Evolutionary conservation across 139 green algal species (phyloP), one percentile per base, ranked within the genome.

Genomic region (Picochlorum sp.): DNA sequence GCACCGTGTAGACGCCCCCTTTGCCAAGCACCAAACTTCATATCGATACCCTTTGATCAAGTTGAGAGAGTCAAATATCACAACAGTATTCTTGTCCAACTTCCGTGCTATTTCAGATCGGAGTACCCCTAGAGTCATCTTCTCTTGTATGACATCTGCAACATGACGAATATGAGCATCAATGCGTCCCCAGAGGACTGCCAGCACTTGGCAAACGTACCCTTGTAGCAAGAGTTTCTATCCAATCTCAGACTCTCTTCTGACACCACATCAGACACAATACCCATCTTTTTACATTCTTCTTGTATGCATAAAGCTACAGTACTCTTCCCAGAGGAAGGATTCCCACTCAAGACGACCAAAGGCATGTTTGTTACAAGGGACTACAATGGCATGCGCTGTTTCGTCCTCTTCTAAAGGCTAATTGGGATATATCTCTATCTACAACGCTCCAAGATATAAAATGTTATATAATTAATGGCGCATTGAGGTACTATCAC

Each of bases 11-110:
- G 75, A 88, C 4, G 75, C 81, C 7, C 81, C 74, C 4, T 89
- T 76, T 0, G 88, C 92, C 1, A 95, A 55, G 69, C 92, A 98
- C 86, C 86, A 98, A 49, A 98, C 76, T 77, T 98, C 90, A 64
- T 98, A 85, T 71, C 79, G 74, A 67, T 79, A 85, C 14, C 75
- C 88, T 70, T 98, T 98, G 69, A 98, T 97, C 69, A 81, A 86
- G 74, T 98, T 98, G 0, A 97, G 68, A 0, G 86, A 87, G 69
- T 98, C 92, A 3, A 97, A 63, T 41, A 98, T 88, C 8, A 93
- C 81, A 4, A 87, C 62, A 6, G 45, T 65, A 44, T 38, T 50
- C 21, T 20, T 21, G 37, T 65, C 24, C 26, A 78, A 24, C 26
- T 45, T 57, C 4, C 91, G 73, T 15, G 96, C 90, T 9, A 87